Evolutionary conservation across 352 stramenopile genomes (phyloP), one percentile per base, ranked within the genome.

Genomic region (Plasmopara halstedii): DNA sequence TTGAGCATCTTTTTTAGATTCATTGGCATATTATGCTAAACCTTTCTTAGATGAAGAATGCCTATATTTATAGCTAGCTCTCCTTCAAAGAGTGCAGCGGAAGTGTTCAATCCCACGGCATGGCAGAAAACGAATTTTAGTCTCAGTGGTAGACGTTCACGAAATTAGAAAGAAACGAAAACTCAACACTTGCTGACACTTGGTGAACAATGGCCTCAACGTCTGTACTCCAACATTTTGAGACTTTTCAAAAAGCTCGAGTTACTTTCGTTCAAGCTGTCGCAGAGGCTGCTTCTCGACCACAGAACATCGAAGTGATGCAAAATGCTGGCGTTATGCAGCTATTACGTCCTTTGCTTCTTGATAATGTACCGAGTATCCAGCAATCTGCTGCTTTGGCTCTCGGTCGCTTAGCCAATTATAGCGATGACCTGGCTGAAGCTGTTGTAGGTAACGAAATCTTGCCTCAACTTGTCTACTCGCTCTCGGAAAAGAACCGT

Each of bases 261-360:
- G 90, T 97, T 49, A 95, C 81, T 17, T 97, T 98, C 65, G 91
- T 97, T 20, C 90, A 97, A 64, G 81, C 87, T 8, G 87, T 98
- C 20, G 91, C 92, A 5, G 92, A 98, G 44, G 87, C 88, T 1
- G 89, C 90, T 9, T 96, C 89, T n/a, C 71, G 92, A 19, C 90
- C 92, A 35, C 90, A 97, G 67, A 97, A 97, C 59, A 97, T 98
- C 44, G 91, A 97, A 51, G 85, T 97, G 36, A 96, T 97, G 89
- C 88, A 97, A 45, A 97, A 97, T 48, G 91, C 91, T 7, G 92
- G 92, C 20, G 92, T 97, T 27, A 97, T 98, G 91, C 89, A 97
- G 53, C 53, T 98, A 19, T 64, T 98, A 27, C 82, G 90, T 13
- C 92, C 92, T 27, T 70, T 98, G 13, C 62, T 98, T 13, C 70